Evolutionary conservation across 2,329 filamentous ascomycete genomes (phyloP), one percentile per base, ranked within the genome.

Genomic region (Fusarium sp.): DNA sequence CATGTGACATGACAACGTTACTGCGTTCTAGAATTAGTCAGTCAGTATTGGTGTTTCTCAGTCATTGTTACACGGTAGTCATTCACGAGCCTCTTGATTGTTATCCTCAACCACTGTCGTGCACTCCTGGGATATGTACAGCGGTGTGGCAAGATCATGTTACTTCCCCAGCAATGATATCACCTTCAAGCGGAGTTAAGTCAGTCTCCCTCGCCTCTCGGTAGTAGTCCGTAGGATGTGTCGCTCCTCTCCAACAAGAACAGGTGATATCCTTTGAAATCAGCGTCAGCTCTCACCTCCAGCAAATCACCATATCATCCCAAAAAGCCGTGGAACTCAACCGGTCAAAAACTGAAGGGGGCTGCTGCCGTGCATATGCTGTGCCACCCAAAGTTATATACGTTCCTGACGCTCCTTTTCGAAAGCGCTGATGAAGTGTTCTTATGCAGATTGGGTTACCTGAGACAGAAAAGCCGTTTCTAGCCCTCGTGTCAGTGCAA

Each of bases 251-350:
- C 58, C 26, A 39, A 35, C 38, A 56, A 14, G 31, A 74, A 71
- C 70, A 73, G 71, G 49, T 57, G 66, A 73, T 24, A 52, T 62
- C 13, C 24, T 45, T 51, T 56, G 58, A 56, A 45, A 44, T 42
- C 60, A 49, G 22, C 31, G 26, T 69, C 57, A 51, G 38, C 44
- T 52, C 24, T 14, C 18, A 9, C 26, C 36, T 38, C 35, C 22
- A 61, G 39, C 54, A 57, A 49, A 51, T 57, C 36, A 62, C 7
- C 49, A 60, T n/a, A 41, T 61, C 62, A 39, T 48, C 28, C 45
- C 49, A 58, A 26, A 26, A 54, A 63, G 74, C 48, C 58, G 75
- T 77, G 70, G 51, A 59, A 77, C 73, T 54, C 42, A 26, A 63
- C 73, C 75, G 75, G 75, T 77, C 63, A 75, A 57, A 58, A 41